A percentile compares a stretch with the other conserved stretches of the same genome.
phyloP scores from a whole-genome alignment of 306 rosid genomes.

The Quillaja saponaria region DNA sequence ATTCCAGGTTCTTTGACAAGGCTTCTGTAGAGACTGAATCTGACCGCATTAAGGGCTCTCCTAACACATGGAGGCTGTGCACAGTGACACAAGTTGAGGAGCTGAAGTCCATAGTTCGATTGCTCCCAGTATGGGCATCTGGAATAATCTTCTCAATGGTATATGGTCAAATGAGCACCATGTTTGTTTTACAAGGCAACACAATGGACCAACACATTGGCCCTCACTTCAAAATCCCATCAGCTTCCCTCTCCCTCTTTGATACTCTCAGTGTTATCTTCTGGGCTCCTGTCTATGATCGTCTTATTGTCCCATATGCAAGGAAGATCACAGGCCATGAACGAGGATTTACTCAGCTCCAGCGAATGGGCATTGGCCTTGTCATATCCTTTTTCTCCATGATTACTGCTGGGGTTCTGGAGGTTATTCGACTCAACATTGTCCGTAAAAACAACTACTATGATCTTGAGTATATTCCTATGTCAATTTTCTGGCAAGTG shows the following conservation, averaged over 20 bases:
- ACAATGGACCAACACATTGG: constrained; percentile 79
- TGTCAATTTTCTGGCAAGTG: constrained; percentile 88
- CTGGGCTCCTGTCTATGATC: constrained; percentile 70
- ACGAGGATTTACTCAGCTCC: constrained; percentile 76
- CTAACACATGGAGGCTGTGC: constrained; percentile 72
- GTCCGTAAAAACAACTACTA: constrained; percentile 55
- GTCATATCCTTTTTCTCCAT: constrained; percentile 60
- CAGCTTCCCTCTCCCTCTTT: constrained; percentile 78
- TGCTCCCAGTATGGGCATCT: constrained; percentile 86
- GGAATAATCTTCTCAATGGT: constrained; percentile 71
- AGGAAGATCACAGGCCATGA: constrained; percentile 64
- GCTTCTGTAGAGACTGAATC: constrained; percentile 55
- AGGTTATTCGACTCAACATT: constrained; percentile 52
- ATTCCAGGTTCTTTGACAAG: constrained; percentile 72
- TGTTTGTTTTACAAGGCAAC: constrained; percentile 90
- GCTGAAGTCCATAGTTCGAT: constrained; percentile 57
- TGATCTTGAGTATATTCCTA: constrained; percentile 53
- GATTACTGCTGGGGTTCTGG: constrained; percentile 71
- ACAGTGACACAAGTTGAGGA: constrained; percentile 89
- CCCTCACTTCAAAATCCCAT: constrained; percentile 65
- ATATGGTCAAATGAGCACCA: constrained; percentile 79
- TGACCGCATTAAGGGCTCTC: constrained; percentile 30
- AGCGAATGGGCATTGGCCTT: constrained; percentile 82
- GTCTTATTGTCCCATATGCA: constrained; percentile 54
- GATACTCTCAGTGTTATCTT: constrained; percentile 81